phyloP scores from a whole-genome alignment of 2,329 filamentous ascomycete genomes.

The Exophiala sideris region DNA sequence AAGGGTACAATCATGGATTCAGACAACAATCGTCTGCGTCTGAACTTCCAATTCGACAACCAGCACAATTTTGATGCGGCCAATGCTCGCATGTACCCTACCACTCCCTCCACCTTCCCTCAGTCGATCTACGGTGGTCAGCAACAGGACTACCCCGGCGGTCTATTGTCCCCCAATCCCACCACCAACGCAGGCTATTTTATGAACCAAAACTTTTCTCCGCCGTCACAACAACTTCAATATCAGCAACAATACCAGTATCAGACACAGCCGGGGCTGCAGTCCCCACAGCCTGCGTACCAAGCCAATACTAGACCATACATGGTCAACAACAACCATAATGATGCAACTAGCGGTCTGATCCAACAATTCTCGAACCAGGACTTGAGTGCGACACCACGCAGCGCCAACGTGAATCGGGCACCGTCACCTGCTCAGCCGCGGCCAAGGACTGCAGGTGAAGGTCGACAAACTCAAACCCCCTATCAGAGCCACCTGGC shows the following conservation, averaged over 20 bases:
- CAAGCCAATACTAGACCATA: slow-evolving; percentile 37
- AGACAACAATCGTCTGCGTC: slow-evolving; percentile 55
- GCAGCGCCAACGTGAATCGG: slow-evolving; percentile 62
- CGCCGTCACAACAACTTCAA: slow-evolving; percentile 50
- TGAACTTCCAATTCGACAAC: slow-evolving; percentile 55
- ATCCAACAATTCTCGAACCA: slow-evolving; percentile 97
- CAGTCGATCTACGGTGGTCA: slow-evolving; percentile 74
- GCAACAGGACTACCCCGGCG: slow-evolving; percentile 59
- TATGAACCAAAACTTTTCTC: slow-evolving; percentile 56
- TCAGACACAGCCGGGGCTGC: slow-evolving; percentile 52
- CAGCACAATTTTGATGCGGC: slow-evolving; percentile 60
- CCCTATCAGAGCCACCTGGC: slow-evolving; percentile 63
- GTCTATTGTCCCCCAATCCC: slow-evolving; percentile 38
- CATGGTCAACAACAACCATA: slow-evolving; percentile 52
- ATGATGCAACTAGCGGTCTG: slow-evolving; percentile 84
- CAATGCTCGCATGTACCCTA: slow-evolving; percentile 70
- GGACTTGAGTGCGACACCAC: slow-evolving; percentile 73
- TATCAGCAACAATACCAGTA: slow-evolving; percentile 53
- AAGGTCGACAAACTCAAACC: slow-evolving; percentile 53
- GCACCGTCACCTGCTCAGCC: slow-evolving; percentile 61
- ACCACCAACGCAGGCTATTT: slow-evolving; percentile 56
- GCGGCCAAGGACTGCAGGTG: slow-evolving; percentile 80
- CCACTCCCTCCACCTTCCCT: slow-evolving; percentile 92
- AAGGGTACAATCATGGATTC: slow-evolving; percentile 42
- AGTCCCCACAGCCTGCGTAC: slow-evolving; percentile 55